These are phyloP conservation scores for Orbilia quercus DNA, from an alignment of 2,329 filamentous ascomycete genomes.

Conservation along the genomic window DNA sequence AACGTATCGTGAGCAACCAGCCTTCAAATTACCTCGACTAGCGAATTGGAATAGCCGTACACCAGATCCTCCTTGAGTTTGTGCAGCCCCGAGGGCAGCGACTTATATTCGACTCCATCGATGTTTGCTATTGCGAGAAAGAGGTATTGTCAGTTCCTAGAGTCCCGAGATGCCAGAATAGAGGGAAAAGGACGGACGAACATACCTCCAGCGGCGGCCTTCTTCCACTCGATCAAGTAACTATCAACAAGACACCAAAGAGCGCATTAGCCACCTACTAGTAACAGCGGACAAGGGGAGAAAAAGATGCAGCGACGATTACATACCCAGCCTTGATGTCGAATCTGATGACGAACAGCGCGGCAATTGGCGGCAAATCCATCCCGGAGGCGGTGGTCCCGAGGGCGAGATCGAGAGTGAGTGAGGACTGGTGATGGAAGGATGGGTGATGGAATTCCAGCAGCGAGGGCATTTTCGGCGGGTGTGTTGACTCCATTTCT, in stretches of 20 bases:
- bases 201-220: conserved; percentile 74
- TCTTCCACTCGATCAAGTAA: conserved; percentile 89
- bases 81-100: conserved; percentile 90
- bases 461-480: conserved; percentile 33
- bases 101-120: conserved; percentile 95
- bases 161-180: not conserved
- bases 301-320: conserved; percentile 14
- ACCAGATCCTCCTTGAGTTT: conserved; percentile 85
- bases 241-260: conserved; percentile 62
- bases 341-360: conserved; percentile 89
- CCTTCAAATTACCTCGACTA: not conserved
- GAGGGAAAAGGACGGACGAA: conserved; percentile 36
- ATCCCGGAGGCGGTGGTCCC: conserved; percentile 49
- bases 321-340: conserved; percentile 87
- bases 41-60: conserved; percentile 61
- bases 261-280: conserved; percentile 26
- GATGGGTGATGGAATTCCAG: conserved; percentile 31
- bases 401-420: conserved; percentile 57
- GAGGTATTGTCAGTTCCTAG: conserved; percentile 14
- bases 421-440: conserved; percentile 52
- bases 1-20: not conserved
- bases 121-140: conserved; percentile 63
- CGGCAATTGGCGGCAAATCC: conserved; percentile 74
- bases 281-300: conserved; percentile 24
- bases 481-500: conserved; percentile 49